These are phyloP conservation scores for Mollisia scopiformis DNA, from an alignment of 2,329 filamentous ascomycete genomes.

Conservation along the genomic window DNA sequence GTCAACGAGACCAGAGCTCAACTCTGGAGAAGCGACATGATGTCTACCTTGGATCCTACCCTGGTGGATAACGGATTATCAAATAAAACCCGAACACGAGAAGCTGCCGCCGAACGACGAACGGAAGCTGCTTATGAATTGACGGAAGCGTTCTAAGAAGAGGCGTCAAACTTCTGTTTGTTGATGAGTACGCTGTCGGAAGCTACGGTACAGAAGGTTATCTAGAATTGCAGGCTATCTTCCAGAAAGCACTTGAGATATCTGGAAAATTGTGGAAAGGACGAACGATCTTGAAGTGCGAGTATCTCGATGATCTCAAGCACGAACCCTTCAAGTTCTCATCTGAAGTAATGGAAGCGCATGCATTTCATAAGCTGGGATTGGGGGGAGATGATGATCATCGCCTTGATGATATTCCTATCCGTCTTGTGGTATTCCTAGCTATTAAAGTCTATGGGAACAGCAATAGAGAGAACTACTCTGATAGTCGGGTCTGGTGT, in stretches of 20 bases:
- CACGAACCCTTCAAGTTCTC: neutral
- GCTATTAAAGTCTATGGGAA: no score
- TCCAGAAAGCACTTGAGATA: neutral
- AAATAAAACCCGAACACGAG: neutral
- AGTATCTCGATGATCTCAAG: neutral
- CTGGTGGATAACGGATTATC: neutral
- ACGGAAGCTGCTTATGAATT: neutral
- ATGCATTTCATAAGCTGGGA: neutral
- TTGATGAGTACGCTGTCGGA: neutral
- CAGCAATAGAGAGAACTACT: no score
- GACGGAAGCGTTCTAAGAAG: neutral
- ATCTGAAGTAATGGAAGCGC: neutral
- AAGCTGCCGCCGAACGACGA: neutral
- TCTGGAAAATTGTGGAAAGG: neutral
- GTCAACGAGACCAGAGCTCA: neutral
- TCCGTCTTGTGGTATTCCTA: neutral
- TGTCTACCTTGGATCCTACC: neutral
- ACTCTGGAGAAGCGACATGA: neutral
- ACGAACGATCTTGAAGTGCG: neutral
- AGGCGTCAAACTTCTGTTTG: neutral
- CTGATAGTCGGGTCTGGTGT: no score
- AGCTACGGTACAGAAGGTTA: neutral
- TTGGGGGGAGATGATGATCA: neutral
- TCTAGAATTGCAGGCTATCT: neutral
- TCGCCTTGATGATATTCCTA: no score